phyloP scores from a whole-genome alignment of 345 rosid genomes.

The Pistacia integerrima region DNA sequence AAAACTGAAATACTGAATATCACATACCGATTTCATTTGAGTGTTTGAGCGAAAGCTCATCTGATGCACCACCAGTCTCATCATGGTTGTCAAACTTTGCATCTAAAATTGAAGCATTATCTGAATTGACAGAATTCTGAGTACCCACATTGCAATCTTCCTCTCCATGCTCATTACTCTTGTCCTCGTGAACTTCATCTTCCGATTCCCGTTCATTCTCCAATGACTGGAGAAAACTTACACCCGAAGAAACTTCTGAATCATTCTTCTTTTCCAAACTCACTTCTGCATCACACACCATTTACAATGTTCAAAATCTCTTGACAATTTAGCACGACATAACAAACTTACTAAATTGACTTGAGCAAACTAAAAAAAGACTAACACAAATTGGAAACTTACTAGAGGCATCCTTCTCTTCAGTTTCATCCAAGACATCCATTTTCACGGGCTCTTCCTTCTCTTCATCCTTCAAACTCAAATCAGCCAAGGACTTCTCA shows the following conservation, averaged over 20 bases:
- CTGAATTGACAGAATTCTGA: neutral
- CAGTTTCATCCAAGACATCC: conserved; percentile 31
- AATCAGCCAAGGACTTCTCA: conserved; percentile 56
- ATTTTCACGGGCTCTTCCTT: conserved; percentile 20
- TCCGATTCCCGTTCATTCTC: conserved; percentile 33
- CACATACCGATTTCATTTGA: conserved; percentile 29
- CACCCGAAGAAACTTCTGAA: conserved; percentile 21
- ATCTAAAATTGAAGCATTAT: conserved; percentile 27
- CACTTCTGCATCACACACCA: conserved; percentile 28
- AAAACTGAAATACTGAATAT: neutral
- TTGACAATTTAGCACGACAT: neutral
- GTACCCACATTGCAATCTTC: conserved; percentile 3
- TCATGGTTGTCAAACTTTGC: conserved; percentile 19
- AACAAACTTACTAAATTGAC: too few species aligned
- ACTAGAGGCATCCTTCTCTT: conserved; percentile 35
- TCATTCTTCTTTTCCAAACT: conserved; percentile 22
- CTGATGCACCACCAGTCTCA: conserved; percentile 23
- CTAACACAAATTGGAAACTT: conserved; percentile 17
- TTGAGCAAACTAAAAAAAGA: neutral
- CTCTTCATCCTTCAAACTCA: conserved; percentile 53
- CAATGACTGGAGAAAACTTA: conserved; percentile 28
- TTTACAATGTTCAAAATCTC: neutral
- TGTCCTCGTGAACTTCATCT: conserved; percentile 12
- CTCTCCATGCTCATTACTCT: neutral
- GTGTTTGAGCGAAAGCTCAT: conserved; percentile 6